These are phyloP conservation scores for Apiospora malaysiana DNA, from an alignment of 2,329 filamentous ascomycete species.

Conservation along the genomic window DNA sequence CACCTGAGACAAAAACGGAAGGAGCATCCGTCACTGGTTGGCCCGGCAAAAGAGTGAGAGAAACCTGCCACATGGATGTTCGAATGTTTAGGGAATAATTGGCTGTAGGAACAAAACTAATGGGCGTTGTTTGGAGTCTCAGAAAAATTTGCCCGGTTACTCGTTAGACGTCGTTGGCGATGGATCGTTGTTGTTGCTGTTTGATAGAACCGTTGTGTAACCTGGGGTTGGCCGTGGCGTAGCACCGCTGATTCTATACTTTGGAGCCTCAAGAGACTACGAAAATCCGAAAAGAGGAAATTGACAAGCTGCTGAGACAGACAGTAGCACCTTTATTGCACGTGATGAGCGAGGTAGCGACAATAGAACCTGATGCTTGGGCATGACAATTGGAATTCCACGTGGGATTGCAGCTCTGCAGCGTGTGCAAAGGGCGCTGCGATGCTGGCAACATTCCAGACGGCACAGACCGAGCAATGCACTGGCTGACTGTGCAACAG, in stretches of 20 bases:
- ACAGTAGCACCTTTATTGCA: neutral
- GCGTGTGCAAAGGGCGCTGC: neutral
- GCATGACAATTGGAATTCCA: neutral
- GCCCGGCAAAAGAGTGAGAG: neutral
- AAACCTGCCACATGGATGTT: neutral
- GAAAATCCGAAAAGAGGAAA: neutral
- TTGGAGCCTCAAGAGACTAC: slow-evolving; percentile 2
- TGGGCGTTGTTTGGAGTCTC: slow-evolving; percentile 23
- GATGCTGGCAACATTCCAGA: slow-evolving; percentile 5
- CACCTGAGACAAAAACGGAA: slow-evolving; percentile 28
- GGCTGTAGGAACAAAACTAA: slow-evolving; percentile 20
- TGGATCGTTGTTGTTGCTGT: neutral
- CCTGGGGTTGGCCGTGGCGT: slow-evolving; percentile 3
- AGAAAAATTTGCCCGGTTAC: slow-evolving; percentile 12
- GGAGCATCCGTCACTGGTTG: slow-evolving; percentile 25
- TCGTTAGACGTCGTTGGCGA: neutral
- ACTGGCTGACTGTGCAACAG: neutral
- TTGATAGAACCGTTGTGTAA: slow-evolving; percentile 15
- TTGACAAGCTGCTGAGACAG: neutral
- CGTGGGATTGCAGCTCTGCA: neutral
- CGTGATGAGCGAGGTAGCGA: neutral
- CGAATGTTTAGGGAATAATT: neutral
- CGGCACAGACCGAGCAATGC: slow-evolving; percentile 3
- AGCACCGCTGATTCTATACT: slow-evolving; percentile 9
- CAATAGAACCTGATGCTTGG: neutral